Evolutionary conservation across 73 alveolate species (phyloP), one percentile per base, ranked within the genome.

Genomic region (Paraurostyla sp.): DNA sequence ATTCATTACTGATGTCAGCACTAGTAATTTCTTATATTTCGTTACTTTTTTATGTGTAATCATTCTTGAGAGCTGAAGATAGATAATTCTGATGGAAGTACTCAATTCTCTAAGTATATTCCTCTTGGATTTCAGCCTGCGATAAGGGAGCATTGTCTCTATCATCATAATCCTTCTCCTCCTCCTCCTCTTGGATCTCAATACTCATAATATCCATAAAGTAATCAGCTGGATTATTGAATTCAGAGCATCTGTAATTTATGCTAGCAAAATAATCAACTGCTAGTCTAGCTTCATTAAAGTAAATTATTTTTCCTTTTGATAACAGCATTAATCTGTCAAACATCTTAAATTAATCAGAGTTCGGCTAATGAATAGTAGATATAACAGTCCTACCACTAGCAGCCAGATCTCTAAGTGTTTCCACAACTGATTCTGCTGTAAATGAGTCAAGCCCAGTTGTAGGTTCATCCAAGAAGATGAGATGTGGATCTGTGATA

Each of bases 381-480:
- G 91, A 45, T 63, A 96, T 90, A 33, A 95, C 93, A 13, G 98
- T 96, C 65, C 96, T 93, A 48, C 96, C 97, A 30, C 36, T 60
- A 49, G 20, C 50, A 68, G 97, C 92, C 51, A 91, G 90, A 36
- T 94, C 91, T 49, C 82, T 78, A 57, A 95, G 84, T 40, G 88
- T 86, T 27, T 87, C 92, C 36, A 93, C 50, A 46, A 95, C 93
- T 36, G 93, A 80, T 56, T 88, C 76, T 32, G 99, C 99, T 22
- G 99, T 93, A 80, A 83, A 92, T 36, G 98, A 94, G 87, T 97
- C 99, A 51, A 96, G 95, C 50, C 99, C 98, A 71, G 97, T 94
- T 6, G 99, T 96, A 36, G 99, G 98, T 76, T 97, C 98, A 94
- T 97, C 98, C 82, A 96, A 92, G 89, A 97, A 93, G 38, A 97